phyloP scores from a whole-genome alignment of 495 filamentous ascomycete species.

The Penicillium tannophilum region DNA sequence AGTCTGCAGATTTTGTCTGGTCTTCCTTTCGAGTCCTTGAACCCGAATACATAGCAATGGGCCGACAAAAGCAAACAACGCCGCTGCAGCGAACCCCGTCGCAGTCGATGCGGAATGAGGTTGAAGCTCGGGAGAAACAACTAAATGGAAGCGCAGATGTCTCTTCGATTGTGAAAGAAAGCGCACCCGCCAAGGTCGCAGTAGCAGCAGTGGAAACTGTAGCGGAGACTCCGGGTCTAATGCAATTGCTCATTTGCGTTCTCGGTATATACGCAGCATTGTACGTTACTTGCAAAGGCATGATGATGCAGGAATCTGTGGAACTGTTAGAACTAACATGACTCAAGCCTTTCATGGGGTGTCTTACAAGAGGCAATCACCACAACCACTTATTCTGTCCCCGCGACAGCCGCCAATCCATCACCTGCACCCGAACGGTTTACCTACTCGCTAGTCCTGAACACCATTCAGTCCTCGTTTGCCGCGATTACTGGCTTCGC shows the following conservation, averaged over 20 bases:
- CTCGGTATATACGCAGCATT: constrained; percentile 95
- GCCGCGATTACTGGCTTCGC: constrained; percentile 77
- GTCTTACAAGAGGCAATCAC: constrained; percentile 97
- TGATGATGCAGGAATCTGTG: neutral
- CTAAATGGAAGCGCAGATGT: constrained; percentile 32
- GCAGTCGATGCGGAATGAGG: constrained; percentile 53
- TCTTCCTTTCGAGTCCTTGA: constrained; percentile 1
- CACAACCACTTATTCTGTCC: constrained; percentile 74
- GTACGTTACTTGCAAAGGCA: constrained; percentile 54
- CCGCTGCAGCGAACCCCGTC: constrained; percentile 67
- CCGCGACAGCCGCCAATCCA: constrained; percentile 45
- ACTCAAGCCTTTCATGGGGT: constrained; percentile 84
- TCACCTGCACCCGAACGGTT: constrained; percentile 68
- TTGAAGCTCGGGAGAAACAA: constrained; percentile 32
- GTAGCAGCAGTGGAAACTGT: constrained; percentile 28
- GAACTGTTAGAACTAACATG: constrained; percentile 18
- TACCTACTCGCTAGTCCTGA: constrained; percentile 90
- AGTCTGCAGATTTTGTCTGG: constrained; percentile 2
- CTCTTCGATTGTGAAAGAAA: constrained; percentile 14
- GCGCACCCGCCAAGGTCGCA: constrained; percentile 13
- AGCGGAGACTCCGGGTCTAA: constrained; percentile 52
- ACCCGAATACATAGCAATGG: constrained; percentile 51
- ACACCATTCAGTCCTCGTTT: constrained; percentile 93
- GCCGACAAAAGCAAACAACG: constrained; percentile 68
- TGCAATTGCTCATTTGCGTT: constrained; percentile 82